These are phyloP conservation scores for Polygonum aviculare DNA, from an alignment of 148 eudicot genomes.

Conservation along the genomic window DNA sequence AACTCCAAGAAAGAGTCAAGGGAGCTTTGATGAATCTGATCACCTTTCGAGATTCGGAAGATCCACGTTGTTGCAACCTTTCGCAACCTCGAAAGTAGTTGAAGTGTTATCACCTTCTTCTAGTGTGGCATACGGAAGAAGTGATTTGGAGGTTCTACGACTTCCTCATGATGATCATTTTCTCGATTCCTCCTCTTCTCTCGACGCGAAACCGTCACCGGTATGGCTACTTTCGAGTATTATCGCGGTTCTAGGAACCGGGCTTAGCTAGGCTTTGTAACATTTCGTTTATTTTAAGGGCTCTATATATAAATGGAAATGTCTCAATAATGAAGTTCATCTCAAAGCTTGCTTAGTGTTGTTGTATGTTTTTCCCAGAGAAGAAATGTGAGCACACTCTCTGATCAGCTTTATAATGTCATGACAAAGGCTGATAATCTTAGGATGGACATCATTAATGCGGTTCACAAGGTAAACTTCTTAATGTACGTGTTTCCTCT, in stretches of 20 bases:
- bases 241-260: background rate
- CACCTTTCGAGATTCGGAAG: conserved; percentile 12
- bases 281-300: too few relatives aligned
- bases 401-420: background rate
- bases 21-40: conserved; percentile 18
- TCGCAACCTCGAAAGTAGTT: background rate
- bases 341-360: background rate
- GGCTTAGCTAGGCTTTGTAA: too few relatives aligned
- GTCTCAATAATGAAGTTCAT: too few relatives aligned
- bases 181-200: background rate
- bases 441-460: conserved; percentile 20
- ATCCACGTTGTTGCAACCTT: conserved; percentile 20
- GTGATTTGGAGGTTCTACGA: background rate
- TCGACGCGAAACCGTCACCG: background rate
- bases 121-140: background rate
- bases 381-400: background rate
- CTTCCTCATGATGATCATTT: background rate
- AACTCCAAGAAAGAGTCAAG: conserved; percentile 22
- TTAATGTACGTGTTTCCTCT: too few relatives aligned
- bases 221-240: background rate
- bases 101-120: background rate
- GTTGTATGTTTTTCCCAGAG: conserved; percentile 2
- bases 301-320: too few relatives aligned
- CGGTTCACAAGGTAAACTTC: background rate
- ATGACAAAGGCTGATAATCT: background rate